phyloP scores from a whole-genome alignment of 306 rosid species.

The Cicer bijugum region DNA sequence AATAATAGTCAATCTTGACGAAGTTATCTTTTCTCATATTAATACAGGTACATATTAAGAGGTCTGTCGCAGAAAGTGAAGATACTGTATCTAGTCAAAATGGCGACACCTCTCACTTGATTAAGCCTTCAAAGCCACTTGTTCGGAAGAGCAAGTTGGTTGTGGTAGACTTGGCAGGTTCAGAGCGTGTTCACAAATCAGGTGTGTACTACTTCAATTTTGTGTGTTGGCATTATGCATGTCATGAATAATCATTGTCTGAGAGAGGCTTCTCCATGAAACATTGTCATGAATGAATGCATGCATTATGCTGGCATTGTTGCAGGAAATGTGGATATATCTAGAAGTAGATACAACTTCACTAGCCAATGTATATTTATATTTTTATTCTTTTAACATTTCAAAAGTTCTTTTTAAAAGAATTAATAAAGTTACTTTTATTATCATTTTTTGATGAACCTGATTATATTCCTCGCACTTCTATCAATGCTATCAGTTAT shows the following conservation, averaged over 20 bases:
- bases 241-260: constrained; percentile 30
- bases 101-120: constrained; percentile 71
- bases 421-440: constrained; percentile 21
- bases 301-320: constrained; percentile 18
- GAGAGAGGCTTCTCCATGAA: constrained; percentile 31
- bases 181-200: constrained; percentile 96
- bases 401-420: background rate
- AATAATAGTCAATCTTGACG: constrained; percentile 45
- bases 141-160: constrained; percentile 92
- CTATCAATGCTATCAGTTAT: constrained; percentile 19
- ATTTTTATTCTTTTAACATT: constrained; percentile 7
- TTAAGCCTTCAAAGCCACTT: constrained; percentile 77
- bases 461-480: constrained; percentile 19
- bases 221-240: constrained; percentile 24
- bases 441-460: background rate
- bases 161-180: constrained; percentile 97
- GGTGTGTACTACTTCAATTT: constrained; percentile 55
- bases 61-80: constrained; percentile 75
- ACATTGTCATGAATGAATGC: constrained; percentile 31
- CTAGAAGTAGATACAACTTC: constrained; percentile 3
- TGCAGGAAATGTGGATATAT: constrained; percentile 19
- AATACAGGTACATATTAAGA: constrained; percentile 80
- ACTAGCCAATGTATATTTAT: constrained; percentile 5
- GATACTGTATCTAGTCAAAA: constrained; percentile 64
- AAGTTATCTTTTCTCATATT: constrained; percentile 49